A percentile compares a stretch with the other conserved stretches of the same genome.
Conservation (phyloP, 805 yeast genomes). For the Torulaspora franciscae region DNA sequence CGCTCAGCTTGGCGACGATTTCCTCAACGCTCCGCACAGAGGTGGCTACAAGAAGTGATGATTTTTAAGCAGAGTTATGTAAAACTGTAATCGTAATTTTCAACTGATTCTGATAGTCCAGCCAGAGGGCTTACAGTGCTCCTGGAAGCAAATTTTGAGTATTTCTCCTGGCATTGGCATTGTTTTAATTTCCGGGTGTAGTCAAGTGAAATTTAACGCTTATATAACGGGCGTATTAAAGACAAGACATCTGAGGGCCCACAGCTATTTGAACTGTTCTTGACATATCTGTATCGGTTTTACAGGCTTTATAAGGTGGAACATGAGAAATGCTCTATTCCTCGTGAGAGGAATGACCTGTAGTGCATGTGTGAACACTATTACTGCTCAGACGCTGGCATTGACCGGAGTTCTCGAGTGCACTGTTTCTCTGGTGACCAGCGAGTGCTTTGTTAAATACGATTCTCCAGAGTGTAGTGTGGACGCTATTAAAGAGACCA, state of each 20-base stretch:
- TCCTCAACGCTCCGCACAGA: slow-evolving; percentile 23
- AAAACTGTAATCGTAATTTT: slow-evolving; percentile 4
- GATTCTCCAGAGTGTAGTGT: slow-evolving; percentile 27
- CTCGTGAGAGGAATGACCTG: slow-evolving; percentile 83
- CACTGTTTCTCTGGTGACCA: slow-evolving; percentile 69
- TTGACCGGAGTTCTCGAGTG: slow-evolving; percentile 50
- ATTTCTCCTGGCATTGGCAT: background rate
- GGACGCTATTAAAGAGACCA: slow-evolving; percentile 43
- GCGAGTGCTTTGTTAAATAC: slow-evolving; percentile 59
- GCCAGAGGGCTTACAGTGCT: background rate
- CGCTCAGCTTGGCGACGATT: slow-evolving; percentile 16
- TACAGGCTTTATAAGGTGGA: background rate
- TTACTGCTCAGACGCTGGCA: slow-evolving; percentile 48
- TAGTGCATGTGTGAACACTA: slow-evolving; percentile 71
- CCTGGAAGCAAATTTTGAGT: background rate
- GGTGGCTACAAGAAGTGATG: slow-evolving; percentile 28
- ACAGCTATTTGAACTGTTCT: background rate
- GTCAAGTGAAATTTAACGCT: background rate
- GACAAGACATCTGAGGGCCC: too few relatives aligned
- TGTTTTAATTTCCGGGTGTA: background rate
- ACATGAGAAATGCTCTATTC: slow-evolving; percentile 17
- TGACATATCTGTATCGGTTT: background rate
- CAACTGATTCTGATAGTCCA: background rate
- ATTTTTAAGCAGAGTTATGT: slow-evolving; percentile 1
- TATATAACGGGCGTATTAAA: background rate